Evolutionary conservation across 495 filamentous ascomycete genomes (phyloP).

Genomic region (Neurospora sublineolata): DNA sequence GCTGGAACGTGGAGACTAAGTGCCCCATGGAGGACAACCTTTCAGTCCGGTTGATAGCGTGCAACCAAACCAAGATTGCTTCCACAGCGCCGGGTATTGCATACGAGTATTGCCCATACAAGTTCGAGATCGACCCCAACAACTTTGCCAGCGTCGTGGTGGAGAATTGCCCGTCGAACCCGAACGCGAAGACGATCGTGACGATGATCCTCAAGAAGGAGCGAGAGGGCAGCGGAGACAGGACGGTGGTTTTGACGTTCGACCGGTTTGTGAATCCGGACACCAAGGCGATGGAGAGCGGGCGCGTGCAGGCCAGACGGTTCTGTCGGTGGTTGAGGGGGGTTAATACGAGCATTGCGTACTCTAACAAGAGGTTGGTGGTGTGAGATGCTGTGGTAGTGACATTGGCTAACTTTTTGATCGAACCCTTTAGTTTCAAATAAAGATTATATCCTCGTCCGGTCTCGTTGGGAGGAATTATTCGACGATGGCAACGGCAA

Average conservation of each 20-base stretch:
- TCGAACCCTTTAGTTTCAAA: background rate
- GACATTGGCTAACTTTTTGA: background rate
- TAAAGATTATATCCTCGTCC: background rate
- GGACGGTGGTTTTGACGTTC: conserved; percentile 1
- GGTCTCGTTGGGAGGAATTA: background rate
- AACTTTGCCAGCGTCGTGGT: conserved; percentile 8
- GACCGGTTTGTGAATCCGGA: background rate
- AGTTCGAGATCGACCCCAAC: conserved; percentile 14
- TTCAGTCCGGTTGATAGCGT: conserved; percentile 8
- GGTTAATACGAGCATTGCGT: conserved; percentile 17
- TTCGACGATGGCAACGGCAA: background rate
- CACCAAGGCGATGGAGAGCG: conserved; percentile 10
- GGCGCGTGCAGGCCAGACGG: conserved; percentile 21
- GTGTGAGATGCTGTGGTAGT: background rate
- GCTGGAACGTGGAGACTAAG: background rate
- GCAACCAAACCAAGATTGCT: conserved; percentile 3
- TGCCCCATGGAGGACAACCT: background rate
- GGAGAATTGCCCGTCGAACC: background rate
- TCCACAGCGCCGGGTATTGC: background rate
- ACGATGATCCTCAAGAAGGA: background rate
- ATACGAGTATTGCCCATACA: background rate
- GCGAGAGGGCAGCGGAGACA: background rate
- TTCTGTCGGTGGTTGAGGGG: conserved; percentile 22
- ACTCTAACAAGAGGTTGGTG: background rate
- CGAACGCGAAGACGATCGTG: conserved; percentile 1